phyloP scores from a whole-genome alignment of 202 grass and related monocot genomes.

The Elaeis oleifera region DNA sequence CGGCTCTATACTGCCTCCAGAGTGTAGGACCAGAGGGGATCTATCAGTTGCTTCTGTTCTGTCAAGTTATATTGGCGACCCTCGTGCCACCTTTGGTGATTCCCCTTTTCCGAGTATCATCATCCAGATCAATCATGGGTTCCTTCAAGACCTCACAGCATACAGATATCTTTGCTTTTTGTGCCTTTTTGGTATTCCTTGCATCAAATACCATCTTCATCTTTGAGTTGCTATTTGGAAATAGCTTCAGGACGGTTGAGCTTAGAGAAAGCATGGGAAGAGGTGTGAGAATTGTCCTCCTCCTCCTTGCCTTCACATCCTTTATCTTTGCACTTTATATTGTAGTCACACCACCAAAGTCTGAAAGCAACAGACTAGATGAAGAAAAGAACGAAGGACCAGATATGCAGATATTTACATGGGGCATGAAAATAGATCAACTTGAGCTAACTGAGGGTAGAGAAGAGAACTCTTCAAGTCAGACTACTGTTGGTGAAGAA shows the following conservation, averaged over 20 bases:
- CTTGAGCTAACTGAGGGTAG: neutral
- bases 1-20: constrained; percentile 6
- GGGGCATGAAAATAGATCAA: neutral
- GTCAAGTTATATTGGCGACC: constrained; percentile 14
- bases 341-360: constrained; percentile 12
- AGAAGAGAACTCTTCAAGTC: neutral
- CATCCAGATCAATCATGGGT: constrained; percentile 8
- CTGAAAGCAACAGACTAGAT: neutral
- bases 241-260: constrained; percentile 3
- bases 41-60: constrained; percentile 8
- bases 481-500: neutral
- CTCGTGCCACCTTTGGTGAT: constrained; percentile 14
- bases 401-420: neutral
- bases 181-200: constrained; percentile 9
- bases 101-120: constrained; percentile 18
- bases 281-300: neutral
- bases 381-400: neutral
- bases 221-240: constrained; percentile 9
- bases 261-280: neutral
- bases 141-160: neutral
- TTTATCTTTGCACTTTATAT: constrained; percentile 7
- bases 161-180: constrained; percentile 6
- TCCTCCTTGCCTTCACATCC: constrained; percentile 11
- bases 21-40: constrained; percentile 2
- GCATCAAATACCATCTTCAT: constrained; percentile 11